Evolutionary conservation across 106 monocot genomes (phyloP), one percentile per base, ranked within the genome.

Genomic region (Dioscorea dumetorum): DNA sequence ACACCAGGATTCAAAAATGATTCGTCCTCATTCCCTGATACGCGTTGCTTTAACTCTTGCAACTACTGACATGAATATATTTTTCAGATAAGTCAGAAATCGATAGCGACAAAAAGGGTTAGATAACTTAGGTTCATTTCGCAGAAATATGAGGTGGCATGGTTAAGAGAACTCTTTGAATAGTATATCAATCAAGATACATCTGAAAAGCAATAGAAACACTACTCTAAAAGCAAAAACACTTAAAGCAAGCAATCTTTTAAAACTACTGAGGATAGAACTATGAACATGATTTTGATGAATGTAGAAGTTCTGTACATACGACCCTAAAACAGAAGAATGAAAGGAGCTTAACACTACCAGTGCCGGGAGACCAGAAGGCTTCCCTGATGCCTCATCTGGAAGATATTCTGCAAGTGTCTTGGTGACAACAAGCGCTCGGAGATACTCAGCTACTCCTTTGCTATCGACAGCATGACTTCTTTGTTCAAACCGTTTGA

Each of bases 1-100:
- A 99, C 77, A 32, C 92, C 97, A 63, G 92, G 97, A 18, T 76
- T 92, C 65, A 83, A 62, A 67, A 87, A 79, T 33, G 76, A 50
- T 28, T 84, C 82, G 35, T 92, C 87, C 52, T 80, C 75, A 66
- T 82, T 92, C 70, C 83, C 97, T 65, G 84, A 83, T 33, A 78
- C 82, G 65, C 92, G 84, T 57, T 87, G 89, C 81, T 99, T 92
- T 70, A 99, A 73, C 82, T 99, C 97, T 87, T 99, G 97, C 82
- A 99, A 73, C 97, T 99, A 85, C 81, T 88, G 77, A 84, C 86
- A 91, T 72, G 68, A 81, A 88, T 72, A 22, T 71, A 69, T 15
- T 70, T 70, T 57, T 12, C 54, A 32, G 54, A 68, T 50, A 71
- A 78, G 63, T 73, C 58, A 60, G 72, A 70, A 71, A 58, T 68